These are phyloP conservation scores for Krasilnikovozyma curviuscula DNA, from an alignment of 768 basidiomycete species.

Conservation along the genomic window DNA sequence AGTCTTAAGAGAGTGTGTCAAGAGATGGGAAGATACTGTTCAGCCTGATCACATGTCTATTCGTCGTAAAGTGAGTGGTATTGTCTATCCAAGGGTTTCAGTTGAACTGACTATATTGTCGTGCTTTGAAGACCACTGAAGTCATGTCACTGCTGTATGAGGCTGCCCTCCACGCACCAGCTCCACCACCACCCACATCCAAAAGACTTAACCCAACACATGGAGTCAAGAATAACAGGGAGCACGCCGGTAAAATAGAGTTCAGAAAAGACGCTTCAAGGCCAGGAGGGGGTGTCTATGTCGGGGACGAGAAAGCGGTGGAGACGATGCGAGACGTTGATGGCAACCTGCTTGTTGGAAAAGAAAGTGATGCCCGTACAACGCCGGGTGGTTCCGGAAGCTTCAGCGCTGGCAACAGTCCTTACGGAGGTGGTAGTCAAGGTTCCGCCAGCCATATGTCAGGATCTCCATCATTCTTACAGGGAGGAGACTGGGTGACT, in stretches of 20 bases:
- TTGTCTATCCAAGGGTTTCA: neutral
- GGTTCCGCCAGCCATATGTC: too few species aligned
- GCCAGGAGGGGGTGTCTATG: slow-evolving; percentile 77
- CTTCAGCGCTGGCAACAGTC: too few species aligned
- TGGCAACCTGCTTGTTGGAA: slow-evolving; percentile 4
- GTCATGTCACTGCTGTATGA: slow-evolving; percentile 81
- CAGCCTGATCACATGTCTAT: slow-evolving; percentile 64
- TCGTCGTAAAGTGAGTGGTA: slow-evolving; percentile 52
- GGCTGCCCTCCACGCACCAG: slow-evolving; percentile 64
- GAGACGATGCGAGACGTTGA: slow-evolving; percentile 8
- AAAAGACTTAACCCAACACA: slow-evolving; percentile 64
- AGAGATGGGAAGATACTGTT: slow-evolving; percentile 53
- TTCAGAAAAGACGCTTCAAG: slow-evolving; percentile 62
- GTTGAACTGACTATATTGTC: neutral
- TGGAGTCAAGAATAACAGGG: slow-evolving; percentile 28
- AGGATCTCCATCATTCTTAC: too few species aligned
- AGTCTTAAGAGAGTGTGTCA: slow-evolving; percentile 63
- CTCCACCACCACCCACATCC: slow-evolving; percentile 24
- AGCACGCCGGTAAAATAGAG: slow-evolving; percentile 29
- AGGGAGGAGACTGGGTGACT: too few species aligned
- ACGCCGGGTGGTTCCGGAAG: too few species aligned
- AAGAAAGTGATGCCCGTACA: too few species aligned
- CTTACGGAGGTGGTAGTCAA: too few species aligned
- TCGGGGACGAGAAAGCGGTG: slow-evolving; percentile 36
- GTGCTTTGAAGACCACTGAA: slow-evolving; percentile 50